A percentile compares a stretch with the other conserved stretches of the same genome.
These are phyloP conservation scores for Mycena galericulata DNA, from an alignment of 768 basidiomycete species.

Conservation along the genomic window DNA sequence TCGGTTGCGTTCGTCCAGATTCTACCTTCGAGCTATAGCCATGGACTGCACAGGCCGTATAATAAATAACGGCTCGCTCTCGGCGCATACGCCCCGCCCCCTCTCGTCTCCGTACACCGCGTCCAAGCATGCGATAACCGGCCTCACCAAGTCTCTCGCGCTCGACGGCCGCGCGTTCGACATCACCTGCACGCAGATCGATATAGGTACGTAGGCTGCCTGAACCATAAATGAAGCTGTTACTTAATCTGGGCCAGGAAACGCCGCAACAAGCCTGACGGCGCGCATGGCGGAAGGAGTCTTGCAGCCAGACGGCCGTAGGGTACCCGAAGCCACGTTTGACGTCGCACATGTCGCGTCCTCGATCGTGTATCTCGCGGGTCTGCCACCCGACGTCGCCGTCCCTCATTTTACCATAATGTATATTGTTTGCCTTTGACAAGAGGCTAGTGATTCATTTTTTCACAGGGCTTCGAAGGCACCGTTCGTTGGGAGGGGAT, in stretches of 20 bases:
- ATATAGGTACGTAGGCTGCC: conserved; percentile 83
- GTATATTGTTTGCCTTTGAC: conserved; percentile 54
- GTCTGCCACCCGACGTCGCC: conserved; percentile 75
- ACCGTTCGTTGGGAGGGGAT: conserved; percentile 47
- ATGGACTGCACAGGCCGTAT: conserved; percentile 69
- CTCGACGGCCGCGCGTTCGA: conserved; percentile 81
- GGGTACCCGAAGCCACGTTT: conserved; percentile 70
- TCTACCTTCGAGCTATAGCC: too few relatives aligned
- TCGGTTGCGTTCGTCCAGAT: not conserved
- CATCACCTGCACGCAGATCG: conserved; percentile 86
- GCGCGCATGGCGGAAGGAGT: conserved; percentile 59
- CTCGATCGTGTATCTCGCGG: conserved; percentile 77
- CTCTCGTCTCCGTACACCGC: conserved; percentile 73
- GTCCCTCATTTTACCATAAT: conserved; percentile 81
- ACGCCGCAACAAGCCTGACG: conserved; percentile 76
- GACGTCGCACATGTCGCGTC: conserved; percentile 80
- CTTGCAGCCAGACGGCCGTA: conserved; percentile 76
- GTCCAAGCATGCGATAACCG: conserved; percentile 85
- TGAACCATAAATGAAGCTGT: too few relatives aligned
- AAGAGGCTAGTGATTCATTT: not conserved
- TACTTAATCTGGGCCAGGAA: conserved; percentile 62
- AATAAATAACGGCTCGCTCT: conserved; percentile 89
- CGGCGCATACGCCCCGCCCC: conserved; percentile 79
- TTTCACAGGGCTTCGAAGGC: conserved; percentile 40
- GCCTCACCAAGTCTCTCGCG: conserved; percentile 80